A percentile compares a stretch with the other conserved stretches of the same genome.
Conservation (phyloP, 805 yeast species). For the Wickerhamiella occidentalis region DNA sequence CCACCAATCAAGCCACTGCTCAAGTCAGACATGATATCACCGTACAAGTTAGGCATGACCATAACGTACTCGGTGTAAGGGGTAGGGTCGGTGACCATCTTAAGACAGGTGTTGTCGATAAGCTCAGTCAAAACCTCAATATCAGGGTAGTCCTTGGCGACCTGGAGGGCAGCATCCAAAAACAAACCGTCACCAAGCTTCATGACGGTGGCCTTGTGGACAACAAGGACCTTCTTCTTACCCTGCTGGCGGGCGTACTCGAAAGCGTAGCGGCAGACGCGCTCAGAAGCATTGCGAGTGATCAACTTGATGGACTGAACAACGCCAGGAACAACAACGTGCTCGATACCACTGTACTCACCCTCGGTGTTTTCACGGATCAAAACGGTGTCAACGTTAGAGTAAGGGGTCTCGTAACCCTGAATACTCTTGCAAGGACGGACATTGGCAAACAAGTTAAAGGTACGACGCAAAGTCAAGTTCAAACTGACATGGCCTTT, state of each 20-base stretch:
- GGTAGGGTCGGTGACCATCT: constrained; percentile 77
- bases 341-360: constrained; percentile 98
- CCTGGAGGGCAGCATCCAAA: constrained; percentile 78
- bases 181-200: constrained; percentile 96
- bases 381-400: constrained; percentile 82
- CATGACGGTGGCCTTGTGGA: constrained; percentile 98
- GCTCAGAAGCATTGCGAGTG: constrained; percentile 91
- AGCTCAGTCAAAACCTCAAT: constrained; percentile 72
- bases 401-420: constrained; percentile 87
- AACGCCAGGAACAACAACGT: constrained; percentile 94
- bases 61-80: constrained; percentile 78
- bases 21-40: constrained; percentile 97
- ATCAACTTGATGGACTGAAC: constrained; percentile 96
- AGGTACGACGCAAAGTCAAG: constrained; percentile 93
- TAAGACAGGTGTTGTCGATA: constrained; percentile 90
- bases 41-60: constrained; percentile 99
- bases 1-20: constrained; percentile 98
- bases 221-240: constrained; percentile 83
- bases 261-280: constrained; percentile 92
- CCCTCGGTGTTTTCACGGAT: constrained; percentile 99
- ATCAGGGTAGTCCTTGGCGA: constrained; percentile 86
- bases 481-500: constrained; percentile 97
- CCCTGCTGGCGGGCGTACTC: constrained; percentile 86
- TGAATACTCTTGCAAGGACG: constrained; percentile 91
- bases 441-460: constrained; percentile 90